Evolutionary conservation across 2,329 filamentous ascomycete species (phyloP).

Genomic region (Kalaharituber pfeilii): DNA sequence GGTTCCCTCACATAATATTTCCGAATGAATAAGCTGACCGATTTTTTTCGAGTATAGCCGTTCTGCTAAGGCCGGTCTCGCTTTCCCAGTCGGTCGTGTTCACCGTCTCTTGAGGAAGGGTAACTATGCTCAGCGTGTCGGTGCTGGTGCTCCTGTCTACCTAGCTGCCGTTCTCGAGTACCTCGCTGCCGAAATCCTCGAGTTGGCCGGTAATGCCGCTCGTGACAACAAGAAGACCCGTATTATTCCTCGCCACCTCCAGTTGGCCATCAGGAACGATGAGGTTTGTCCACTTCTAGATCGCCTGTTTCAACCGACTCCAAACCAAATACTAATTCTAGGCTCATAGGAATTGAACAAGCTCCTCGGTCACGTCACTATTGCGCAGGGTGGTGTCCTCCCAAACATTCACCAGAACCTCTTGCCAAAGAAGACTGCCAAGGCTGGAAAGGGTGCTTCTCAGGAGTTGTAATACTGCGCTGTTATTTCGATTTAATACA

Average conservation of each 20-base stretch:
- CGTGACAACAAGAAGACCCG: conserved; percentile 99
- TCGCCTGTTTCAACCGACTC: conserved; percentile 19
- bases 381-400: conserved; percentile 90
- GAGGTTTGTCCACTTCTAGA: conserved; percentile 1
- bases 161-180: conserved; percentile 96
- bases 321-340: background rate
- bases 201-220: conserved; percentile 94
- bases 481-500: conserved; percentile 27
- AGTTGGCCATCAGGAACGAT: conserved; percentile 86
- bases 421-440: conserved; percentile 96
- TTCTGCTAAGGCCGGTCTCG: conserved; percentile 97
- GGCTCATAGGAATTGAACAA: conserved; percentile 65
- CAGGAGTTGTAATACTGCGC: conserved; percentile 90
- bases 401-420: conserved; percentile 55
- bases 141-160: conserved; percentile 66
- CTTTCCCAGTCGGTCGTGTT: conserved; percentile 97
- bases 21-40: conserved; percentile 27
- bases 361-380: conserved; percentile 92
- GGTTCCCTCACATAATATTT: conserved; percentile 1
- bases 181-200: conserved; percentile 94
- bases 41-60: conserved; percentile 47
- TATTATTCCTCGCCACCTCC: conserved; percentile 97
- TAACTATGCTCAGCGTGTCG: conserved; percentile 78
- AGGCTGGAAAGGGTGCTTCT: conserved; percentile 79
- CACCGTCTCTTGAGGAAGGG: conserved; percentile 97